phyloP scores from a whole-genome alignment of 148 eudicot species.

The Rhododendron kiyosumense region DNA sequence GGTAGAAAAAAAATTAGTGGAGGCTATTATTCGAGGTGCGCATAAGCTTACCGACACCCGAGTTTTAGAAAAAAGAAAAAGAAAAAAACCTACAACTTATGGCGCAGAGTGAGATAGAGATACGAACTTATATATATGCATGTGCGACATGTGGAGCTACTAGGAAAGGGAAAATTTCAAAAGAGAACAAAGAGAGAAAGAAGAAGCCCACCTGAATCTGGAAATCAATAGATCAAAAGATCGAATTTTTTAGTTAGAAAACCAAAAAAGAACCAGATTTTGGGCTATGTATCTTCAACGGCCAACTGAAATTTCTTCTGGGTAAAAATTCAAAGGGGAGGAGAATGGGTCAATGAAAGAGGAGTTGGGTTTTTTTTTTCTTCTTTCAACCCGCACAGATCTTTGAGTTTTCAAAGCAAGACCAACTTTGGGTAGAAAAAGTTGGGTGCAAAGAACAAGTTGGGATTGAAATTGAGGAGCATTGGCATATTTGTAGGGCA shows the following conservation, averaged over 20 bases:
- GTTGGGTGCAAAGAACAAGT: constrained; percentile 20
- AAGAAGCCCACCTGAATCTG: constrained; percentile 14
- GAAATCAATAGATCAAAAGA: background rate
- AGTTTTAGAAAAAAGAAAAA: background rate
- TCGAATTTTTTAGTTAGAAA: background rate
- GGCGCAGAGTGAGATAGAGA: background rate
- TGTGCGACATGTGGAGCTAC: background rate
- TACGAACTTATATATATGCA: background rate
- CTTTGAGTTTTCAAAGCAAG: constrained; percentile 23
- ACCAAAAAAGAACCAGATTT: background rate
- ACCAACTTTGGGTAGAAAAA: constrained; percentile 11
- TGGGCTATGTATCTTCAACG: constrained; percentile 1
- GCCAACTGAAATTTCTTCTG: background rate
- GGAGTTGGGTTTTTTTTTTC: background rate
- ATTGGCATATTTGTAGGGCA: constrained; percentile 26
- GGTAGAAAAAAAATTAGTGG: too few species aligned
- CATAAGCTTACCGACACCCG: background rate
- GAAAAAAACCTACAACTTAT: background rate
- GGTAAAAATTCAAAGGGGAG: background rate
- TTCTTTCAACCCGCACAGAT: background rate
- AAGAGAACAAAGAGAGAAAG: background rate
- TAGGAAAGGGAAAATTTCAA: background rate
- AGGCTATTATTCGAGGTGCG: too few species aligned
- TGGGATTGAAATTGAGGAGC: constrained; percentile 15
- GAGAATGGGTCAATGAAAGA: constrained; percentile 8